Percentiles rank a stretch among this genome's conserved stretches.
Evolutionary conservation across 768 basidiomycete genomes (phyloP).

Genomic region (Boletus bicolor): DNA sequence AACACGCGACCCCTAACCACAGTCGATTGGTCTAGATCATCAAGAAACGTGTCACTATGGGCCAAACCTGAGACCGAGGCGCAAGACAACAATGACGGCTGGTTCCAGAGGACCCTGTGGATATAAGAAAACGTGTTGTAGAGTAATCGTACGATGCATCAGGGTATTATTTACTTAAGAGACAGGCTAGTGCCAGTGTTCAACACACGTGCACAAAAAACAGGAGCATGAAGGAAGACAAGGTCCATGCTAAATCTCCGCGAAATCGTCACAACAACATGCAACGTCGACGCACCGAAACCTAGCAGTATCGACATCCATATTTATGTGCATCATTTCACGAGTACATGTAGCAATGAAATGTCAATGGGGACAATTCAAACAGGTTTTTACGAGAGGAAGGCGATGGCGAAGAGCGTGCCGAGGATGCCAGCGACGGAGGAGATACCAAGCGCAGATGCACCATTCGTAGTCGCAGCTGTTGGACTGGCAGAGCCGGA

Average conservation of each 20-base stretch:
- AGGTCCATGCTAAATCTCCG: constrained; percentile 8
- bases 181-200: constrained; percentile 23
- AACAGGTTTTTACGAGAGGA: constrained; percentile 34
- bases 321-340: constrained; percentile 1
- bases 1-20: no score
- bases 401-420: constrained; percentile 35
- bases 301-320: background rate
- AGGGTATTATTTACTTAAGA: constrained; percentile 20
- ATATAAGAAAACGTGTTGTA: constrained; percentile 7
- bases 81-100: background rate
- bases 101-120: background rate
- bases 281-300: background rate
- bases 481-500: constrained; percentile 17
- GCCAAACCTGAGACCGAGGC: no score
- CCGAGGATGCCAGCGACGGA: constrained; percentile 33
- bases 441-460: constrained; percentile 30
- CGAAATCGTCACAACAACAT: constrained; percentile 4
- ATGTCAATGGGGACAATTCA: background rate
- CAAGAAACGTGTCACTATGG: no score
- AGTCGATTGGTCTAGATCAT: no score
- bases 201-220: constrained; percentile 21
- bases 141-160: constrained; percentile 15
- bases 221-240: background rate
- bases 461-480: constrained; percentile 18
- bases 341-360: background rate